phyloP scores from a whole-genome alignment of 2,329 filamentous ascomycete species.

The Corniculantispora saksenae region DNA sequence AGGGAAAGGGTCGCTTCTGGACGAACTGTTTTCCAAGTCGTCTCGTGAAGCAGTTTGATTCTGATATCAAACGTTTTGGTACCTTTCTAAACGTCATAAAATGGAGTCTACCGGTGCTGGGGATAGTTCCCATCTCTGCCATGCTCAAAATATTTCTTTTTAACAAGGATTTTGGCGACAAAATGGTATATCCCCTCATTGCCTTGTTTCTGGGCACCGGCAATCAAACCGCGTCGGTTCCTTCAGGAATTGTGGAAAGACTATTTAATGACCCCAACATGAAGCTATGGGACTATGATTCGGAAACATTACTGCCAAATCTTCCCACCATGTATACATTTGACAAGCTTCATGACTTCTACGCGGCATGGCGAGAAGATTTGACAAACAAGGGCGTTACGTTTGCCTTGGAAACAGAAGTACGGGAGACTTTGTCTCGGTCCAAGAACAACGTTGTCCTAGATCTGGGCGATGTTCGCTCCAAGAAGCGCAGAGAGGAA shows the following conservation, averaged over 20 bases:
- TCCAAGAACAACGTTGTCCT: slow-evolving; percentile 54
- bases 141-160: slow-evolving; percentile 70
- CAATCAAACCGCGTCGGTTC: slow-evolving; percentile 72
- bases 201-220: slow-evolving; percentile 74
- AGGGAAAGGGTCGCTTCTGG: slow-evolving; percentile 61
- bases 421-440: slow-evolving; percentile 53
- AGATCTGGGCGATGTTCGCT: slow-evolving; percentile 49
- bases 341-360: slow-evolving; percentile 62
- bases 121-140: slow-evolving; percentile 62
- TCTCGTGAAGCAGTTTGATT: slow-evolving; percentile 55
- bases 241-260: slow-evolving; percentile 65
- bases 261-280: slow-evolving; percentile 60
- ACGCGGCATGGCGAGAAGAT: slow-evolving; percentile 58
- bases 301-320: slow-evolving; percentile 56
- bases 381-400: slow-evolving; percentile 56
- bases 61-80: slow-evolving; percentile 58
- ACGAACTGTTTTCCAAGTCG: slow-evolving; percentile 65
- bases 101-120: slow-evolving; percentile 61
- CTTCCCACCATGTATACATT: slow-evolving; percentile 68
- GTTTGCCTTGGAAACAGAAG: slow-evolving; percentile 57
- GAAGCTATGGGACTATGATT: slow-evolving; percentile 61
- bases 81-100: slow-evolving; percentile 58
- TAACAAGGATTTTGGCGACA: slow-evolving; percentile 68
- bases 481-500: slow-evolving; percentile 54
- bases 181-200: slow-evolving; percentile 70